Percentiles rank a stretch among this genome's conserved stretches.
phyloP scores from a whole-genome alignment of 805 yeast genomes.

The Candida tallmaniae region DNA sequence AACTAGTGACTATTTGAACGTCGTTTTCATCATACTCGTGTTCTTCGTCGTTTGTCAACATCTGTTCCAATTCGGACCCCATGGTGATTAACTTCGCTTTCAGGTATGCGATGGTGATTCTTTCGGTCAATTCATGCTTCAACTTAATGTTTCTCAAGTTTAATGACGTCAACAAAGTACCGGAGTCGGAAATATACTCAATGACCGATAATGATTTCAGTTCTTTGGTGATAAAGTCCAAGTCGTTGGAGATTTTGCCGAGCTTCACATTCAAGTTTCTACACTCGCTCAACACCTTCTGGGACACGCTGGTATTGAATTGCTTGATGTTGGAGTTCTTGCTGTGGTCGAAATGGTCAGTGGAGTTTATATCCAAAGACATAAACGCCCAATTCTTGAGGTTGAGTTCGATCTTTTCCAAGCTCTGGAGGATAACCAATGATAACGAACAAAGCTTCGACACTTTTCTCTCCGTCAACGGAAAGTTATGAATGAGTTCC shows the following conservation, averaged over 20 bases:
- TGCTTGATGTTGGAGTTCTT: constrained; percentile 14
- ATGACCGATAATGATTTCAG: constrained; percentile 38
- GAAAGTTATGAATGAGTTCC: constrained; percentile 39
- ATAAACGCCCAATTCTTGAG: constrained; percentile 53
- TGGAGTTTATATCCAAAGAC: constrained; percentile 46
- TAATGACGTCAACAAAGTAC: constrained; percentile 44
- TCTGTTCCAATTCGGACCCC: constrained; percentile 55
- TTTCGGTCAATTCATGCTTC: constrained; percentile 47
- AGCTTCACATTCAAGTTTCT: constrained; percentile 42
- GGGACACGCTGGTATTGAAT: constrained; percentile 52
- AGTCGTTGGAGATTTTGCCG: constrained; percentile 38
- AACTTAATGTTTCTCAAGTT: constrained; percentile 43
- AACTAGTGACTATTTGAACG: constrained; percentile 35
- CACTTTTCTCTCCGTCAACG: constrained; percentile 38
- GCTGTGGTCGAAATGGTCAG: constrained; percentile 30
- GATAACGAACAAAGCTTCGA: constrained; percentile 46
- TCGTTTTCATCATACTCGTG: no score
- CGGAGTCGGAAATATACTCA: constrained; percentile 51
- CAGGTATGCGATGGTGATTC: constrained; percentile 55
- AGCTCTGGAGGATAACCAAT: constrained; percentile 43
- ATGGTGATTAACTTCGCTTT: constrained; percentile 62
- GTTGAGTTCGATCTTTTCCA: constrained; percentile 45
- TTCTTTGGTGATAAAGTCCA: constrained; percentile 43
- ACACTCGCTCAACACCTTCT: constrained; percentile 49
- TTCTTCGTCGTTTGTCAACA: constrained; percentile 37